Evolutionary conservation across 495 filamentous ascomycete genomes (phyloP), one percentile per base, ranked within the genome.

Genomic region (Stereocaulon alpinum): DNA sequence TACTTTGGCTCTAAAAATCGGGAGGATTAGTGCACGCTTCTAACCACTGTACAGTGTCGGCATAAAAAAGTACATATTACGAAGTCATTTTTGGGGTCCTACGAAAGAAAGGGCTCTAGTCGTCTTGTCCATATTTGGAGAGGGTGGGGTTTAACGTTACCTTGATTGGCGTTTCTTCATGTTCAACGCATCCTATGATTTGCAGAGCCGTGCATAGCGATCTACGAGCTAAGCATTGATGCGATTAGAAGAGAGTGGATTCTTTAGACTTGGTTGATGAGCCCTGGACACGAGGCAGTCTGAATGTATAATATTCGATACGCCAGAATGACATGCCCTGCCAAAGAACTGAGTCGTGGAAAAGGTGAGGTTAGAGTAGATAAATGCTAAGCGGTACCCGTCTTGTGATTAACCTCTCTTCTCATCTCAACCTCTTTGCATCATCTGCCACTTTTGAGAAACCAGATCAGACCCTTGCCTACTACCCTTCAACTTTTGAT

Each of bases 1-100:
- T 63, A 67, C 37, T 65, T 67, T 51, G 63, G 63, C 24, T 24
- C 54, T n/a, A 67, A 61, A 50, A 24, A 62, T 55, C 56, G 60
- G 42, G 63, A 65, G 29, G 63, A 65, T n/a, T 65, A 58, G 44
- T 24, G 14, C 15, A 15, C 40, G 40, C 4, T 3, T 32, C 29
- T 56, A 18, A 14, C 15, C 40, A 11, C 18, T 63, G 40, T 63
- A 55, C 30, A 48, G 18, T 51, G 2, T 59, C 37, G 48, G 45
- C 37, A 43, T 15, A 7, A 15, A 45, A 34, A 51, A 42, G 56
- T 42, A 50, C 34, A 27, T 24, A 34, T 59, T 51, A 22, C 9
- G 40, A 51, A 30, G 34, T 52, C n/a, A 52, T 37, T 18, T n/a
- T 27, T 7, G 30, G n/a, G 0, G 0, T 1, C 7, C 20, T 52